phyloP scores from a whole-genome alignment of 2,329 filamentous ascomycete species.

The Xylariaceae sp. region DNA sequence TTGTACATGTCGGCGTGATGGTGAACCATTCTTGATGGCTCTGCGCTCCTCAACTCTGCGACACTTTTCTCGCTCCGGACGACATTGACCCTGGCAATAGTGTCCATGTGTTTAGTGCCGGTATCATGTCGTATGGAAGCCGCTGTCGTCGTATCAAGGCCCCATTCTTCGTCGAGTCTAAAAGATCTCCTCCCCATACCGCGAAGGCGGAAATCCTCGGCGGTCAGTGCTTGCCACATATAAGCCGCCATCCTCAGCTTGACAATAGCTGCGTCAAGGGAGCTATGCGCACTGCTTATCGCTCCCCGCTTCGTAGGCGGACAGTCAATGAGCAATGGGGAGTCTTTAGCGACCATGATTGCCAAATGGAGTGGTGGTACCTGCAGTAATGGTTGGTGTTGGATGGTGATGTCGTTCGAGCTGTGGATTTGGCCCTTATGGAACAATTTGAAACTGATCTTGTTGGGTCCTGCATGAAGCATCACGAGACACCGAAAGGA shows the following conservation, averaged over 20 bases:
- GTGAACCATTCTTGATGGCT: conserved; percentile 57
- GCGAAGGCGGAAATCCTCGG: conserved; percentile 70
- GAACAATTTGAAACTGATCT: conserved; percentile 9
- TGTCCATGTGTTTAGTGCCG: conserved; percentile 48
- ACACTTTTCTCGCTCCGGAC: conserved; percentile 65
- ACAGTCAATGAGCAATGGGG: conserved; percentile 65
- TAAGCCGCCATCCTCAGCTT: conserved; percentile 74
- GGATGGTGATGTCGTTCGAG: conserved; percentile 9
- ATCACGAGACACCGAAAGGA: conserved; percentile 15
- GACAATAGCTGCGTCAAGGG: conserved; percentile 60
- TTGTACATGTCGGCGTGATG: conserved; percentile 54
- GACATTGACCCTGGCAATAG: conserved; percentile 67
- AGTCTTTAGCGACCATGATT: conserved; percentile 68
- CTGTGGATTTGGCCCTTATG: conserved; percentile 1
- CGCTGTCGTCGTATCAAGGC: conserved; percentile 50
- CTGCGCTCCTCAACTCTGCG: conserved; percentile 61
- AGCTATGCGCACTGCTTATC: conserved; percentile 48
- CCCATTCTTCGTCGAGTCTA: conserved; percentile 72
- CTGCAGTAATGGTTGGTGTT: conserved; percentile 55
- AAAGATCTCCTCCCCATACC: conserved; percentile 69
- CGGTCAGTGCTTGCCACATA: conserved; percentile 74
- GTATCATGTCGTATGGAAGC: conserved; percentile 4
- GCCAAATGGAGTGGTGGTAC: conserved; percentile 68
- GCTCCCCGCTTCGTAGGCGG: conserved; percentile 57
- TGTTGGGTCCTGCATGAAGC: conserved; percentile 13